Evolutionary conservation across 345 rosid genomes (phyloP).

Genomic region (Arabidopsis thaliana): TAIR10.1 NC_003070.9:2244001-2244500

Average conservation of each 20-base stretch:
- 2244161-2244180: constrained; percentile 39
- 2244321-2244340: constrained; percentile 40
- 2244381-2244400: constrained; percentile 48
- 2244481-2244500: not conserved
- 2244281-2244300: constrained; percentile 54
- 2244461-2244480: not conserved
- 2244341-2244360: constrained; percentile 42
- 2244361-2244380: constrained; percentile 41
- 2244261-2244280: constrained; percentile 52
- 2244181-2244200: not conserved
- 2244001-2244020: constrained; percentile 75
- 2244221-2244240: not conserved
- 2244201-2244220: not conserved
- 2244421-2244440: constrained; percentile 54
- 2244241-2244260: constrained; percentile 17
- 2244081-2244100: constrained; percentile 59
- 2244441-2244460: not conserved
- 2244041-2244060: constrained; percentile 92
- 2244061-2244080: constrained; percentile 84
- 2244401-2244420: constrained; percentile 52
- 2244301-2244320: constrained; percentile 50
- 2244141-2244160: constrained; percentile 63
- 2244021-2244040: constrained; percentile 87
- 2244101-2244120: constrained; percentile 57
- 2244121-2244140: constrained; percentile 41